Conservation (phyloP, 257 asterid species). For the Eustoma russellianum region DNA sequence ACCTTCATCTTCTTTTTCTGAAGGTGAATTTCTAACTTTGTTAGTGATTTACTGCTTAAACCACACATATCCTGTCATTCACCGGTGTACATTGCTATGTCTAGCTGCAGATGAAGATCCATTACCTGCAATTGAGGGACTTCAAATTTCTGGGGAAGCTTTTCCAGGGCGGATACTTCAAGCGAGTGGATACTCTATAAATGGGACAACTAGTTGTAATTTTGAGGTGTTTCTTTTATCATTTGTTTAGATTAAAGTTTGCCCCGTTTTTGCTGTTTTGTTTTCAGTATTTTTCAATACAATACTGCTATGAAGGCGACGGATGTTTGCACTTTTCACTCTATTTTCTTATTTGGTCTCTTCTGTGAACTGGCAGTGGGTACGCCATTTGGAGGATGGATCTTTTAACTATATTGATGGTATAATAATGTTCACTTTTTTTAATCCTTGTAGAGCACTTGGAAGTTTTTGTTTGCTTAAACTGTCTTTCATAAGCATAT, state of each 20-base stretch:
- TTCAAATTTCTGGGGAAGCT: constrained; percentile 94
- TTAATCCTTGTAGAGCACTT: constrained; percentile 4
- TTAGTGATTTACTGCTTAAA: constrained; percentile 7
- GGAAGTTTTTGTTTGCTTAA: background rate
- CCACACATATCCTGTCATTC: constrained; percentile 11
- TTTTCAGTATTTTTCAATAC: constrained; percentile 6
- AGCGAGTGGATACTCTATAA: constrained; percentile 85
- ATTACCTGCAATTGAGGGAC: constrained; percentile 85
- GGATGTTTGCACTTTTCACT: constrained; percentile 12
- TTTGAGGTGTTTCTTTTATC: constrained; percentile 58
- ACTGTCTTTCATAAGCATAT: constrained; percentile 10
- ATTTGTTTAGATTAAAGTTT: constrained; percentile 1
- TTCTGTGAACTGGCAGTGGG: constrained; percentile 73
- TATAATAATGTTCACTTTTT: constrained; percentile 20
- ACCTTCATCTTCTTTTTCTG: constrained; percentile 87
- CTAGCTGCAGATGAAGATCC: constrained; percentile 71
- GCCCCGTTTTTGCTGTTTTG: constrained; percentile 1
- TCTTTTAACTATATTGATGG: constrained; percentile 88
- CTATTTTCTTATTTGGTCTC: constrained; percentile 8
- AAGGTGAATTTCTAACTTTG: constrained; percentile 41
- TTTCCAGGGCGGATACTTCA: constrained; percentile 86
- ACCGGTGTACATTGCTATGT: constrained; percentile 16
- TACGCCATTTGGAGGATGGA: constrained; percentile 92
- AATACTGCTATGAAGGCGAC: constrained; percentile 13
- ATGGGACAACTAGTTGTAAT: constrained; percentile 98